Percentiles rank a stretch among this genome's conserved stretches.
These are phyloP conservation scores for Avena atlantica DNA, from an alignment of 176 grass and related monocot genomes.

Conservation along the genomic window DNA sequence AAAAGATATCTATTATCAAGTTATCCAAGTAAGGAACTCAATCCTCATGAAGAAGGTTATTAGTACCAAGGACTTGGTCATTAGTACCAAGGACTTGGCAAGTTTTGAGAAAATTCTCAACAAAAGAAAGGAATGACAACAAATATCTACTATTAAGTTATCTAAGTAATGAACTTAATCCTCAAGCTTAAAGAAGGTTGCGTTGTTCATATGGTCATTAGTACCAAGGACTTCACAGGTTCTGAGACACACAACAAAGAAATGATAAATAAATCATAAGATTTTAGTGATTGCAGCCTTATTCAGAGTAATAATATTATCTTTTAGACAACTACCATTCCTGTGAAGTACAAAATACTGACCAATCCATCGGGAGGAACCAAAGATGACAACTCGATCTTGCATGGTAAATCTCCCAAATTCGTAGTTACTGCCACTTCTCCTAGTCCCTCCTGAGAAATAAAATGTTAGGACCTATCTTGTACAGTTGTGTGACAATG, in stretches of 20 bases:
- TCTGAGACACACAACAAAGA: slow-evolving; percentile 1
- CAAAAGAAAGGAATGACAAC: not conserved
- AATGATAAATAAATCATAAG: not conserved
- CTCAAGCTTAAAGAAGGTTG: not conserved
- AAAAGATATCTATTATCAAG: slow-evolving; percentile 32
- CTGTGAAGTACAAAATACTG: slow-evolving; percentile 42
- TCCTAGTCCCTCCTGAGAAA: slow-evolving; percentile 75
- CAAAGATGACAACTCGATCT: slow-evolving; percentile 77
- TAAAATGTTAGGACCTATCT: slow-evolving; percentile 27
- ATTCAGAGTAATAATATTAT: not conserved
- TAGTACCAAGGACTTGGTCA: not conserved
- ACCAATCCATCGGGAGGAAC: slow-evolving; percentile 83
- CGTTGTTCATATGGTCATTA: slow-evolving; percentile 6
- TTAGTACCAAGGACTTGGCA: not conserved
- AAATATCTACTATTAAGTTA: slow-evolving; percentile 30
- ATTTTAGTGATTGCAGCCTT: not conserved
- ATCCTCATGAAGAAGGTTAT: slow-evolving; percentile 8
- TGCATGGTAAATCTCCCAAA: slow-evolving; percentile 84
- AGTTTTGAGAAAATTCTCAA: slow-evolving; percentile 18
- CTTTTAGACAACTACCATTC: not conserved
- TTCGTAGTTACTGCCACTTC: slow-evolving; percentile 75
- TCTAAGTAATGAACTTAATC: slow-evolving; percentile 1
- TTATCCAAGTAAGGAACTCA: slow-evolving; percentile 11
- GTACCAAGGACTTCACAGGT: not conserved
- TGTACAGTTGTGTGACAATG: slow-evolving; percentile 14